These are phyloP conservation scores for Synchytrium microbalum DNA, from an alignment of 371 early-diverging fungal genomes.

Conservation along the genomic window DNA sequence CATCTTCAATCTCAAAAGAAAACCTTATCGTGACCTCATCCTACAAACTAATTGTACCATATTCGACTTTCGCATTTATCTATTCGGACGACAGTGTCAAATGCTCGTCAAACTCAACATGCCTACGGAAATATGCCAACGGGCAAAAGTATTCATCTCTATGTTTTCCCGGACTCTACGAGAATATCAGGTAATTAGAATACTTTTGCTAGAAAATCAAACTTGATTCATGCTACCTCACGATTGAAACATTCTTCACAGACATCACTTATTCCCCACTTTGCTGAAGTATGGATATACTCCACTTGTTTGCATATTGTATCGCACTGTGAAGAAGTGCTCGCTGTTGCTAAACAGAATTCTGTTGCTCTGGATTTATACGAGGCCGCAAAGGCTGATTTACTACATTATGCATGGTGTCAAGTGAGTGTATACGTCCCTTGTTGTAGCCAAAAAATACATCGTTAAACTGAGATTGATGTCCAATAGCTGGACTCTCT, in stretches of 20 bases:
- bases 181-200: constrained; percentile 52
- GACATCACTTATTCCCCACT: constrained; percentile 37
- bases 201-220: background rate
- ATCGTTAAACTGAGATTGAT: constrained; percentile 5
- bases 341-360: constrained; percentile 29
- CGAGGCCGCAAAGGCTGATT: constrained; percentile 66
- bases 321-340: constrained; percentile 64
- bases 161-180: constrained; percentile 61
- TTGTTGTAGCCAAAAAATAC: background rate
- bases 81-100: constrained; percentile 81
- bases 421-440: constrained; percentile 36
- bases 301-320: constrained; percentile 69
- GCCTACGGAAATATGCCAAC: constrained; percentile 56
- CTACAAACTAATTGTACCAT: constrained; percentile 82
- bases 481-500: constrained; percentile 19
- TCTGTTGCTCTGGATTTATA: constrained; percentile 42
- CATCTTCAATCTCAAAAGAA: constrained; percentile 62
- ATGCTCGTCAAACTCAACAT: constrained; percentile 61
- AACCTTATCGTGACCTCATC: constrained; percentile 80
- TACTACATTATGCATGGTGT: constrained; percentile 64
- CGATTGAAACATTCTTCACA: constrained; percentile 6
- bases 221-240: background rate
- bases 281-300: constrained; percentile 72
- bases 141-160: constrained; percentile 66
- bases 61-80: constrained; percentile 89